Evolutionary conservation across 768 basidiomycete genomes (phyloP).

Genomic region (Lentinula lateritia): DNA sequence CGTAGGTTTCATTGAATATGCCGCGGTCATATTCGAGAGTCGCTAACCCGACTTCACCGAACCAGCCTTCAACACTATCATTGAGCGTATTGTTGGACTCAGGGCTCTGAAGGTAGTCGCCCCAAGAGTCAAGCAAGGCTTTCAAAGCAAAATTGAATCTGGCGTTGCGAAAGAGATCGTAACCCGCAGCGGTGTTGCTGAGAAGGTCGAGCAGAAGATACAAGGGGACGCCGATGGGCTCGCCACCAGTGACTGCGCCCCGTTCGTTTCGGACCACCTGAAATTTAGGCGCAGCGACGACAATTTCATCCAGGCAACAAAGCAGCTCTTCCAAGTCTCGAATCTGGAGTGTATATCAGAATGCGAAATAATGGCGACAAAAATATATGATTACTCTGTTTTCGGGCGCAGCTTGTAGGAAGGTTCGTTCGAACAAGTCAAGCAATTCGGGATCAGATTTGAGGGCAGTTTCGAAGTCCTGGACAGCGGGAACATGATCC

Average conservation of each 20-base stretch:
- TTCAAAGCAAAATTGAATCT: background rate
- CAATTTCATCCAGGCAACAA: background rate
- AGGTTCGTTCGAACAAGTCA: constrained; percentile 4
- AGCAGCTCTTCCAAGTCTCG: background rate
- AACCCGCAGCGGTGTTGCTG: background rate
- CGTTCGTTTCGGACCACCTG: background rate
- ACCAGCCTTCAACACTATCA: constrained; percentile 3
- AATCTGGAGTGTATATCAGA: background rate
- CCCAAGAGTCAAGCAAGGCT: background rate
- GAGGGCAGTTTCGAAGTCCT: background rate
- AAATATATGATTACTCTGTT: background rate
- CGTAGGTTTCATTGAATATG: constrained; percentile 14
- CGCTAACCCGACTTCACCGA: background rate
- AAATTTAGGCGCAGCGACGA: background rate
- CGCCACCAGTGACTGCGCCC: background rate
- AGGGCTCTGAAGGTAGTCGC: background rate
- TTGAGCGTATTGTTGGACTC: constrained; percentile 1
- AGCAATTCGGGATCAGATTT: constrained; percentile 5
- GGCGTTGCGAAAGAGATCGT: background rate
- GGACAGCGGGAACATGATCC: background rate
- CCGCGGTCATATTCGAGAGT: constrained; percentile 4
- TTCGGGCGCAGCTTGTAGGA: background rate
- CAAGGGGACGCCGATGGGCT: constrained; percentile 5
- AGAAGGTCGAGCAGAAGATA: constrained; percentile 5
- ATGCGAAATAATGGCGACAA: background rate